Base-by-base conservation (phyloP, 352 stramenopile genomes). In the Phytophthora sp. region DNA sequence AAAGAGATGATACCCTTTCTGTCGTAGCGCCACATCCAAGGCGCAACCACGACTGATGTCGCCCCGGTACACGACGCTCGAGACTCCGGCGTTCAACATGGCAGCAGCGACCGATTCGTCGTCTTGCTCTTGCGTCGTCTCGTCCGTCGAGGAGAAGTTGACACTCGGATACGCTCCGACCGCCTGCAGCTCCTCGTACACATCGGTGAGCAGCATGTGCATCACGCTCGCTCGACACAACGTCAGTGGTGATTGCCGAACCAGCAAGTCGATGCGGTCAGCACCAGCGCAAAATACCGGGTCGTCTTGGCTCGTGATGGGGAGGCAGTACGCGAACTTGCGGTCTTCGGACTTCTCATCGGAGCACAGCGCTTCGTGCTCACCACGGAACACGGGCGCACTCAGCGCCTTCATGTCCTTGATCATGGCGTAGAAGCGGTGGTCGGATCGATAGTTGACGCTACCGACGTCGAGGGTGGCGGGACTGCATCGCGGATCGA, bases 1-100 rank as follows among this genome's bases (percentile, higher is more conserved):
- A 39, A 46, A 56, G 50, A 84, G 43, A 76, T 62, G 72, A 48
- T 87, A 84, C 11, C 77, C 77, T 41, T 76, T 79, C 15, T 26
- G 24, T 20, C 37, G 60, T 73, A 68, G 42, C 6, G 31, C 18
- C 53, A 26, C 42, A 44, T 54, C 32, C 8, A 69, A 37, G 18
- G 41, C 10, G 15, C 38, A 26, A 23, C 30, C 58, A 15, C 2
- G 15, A 13, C 9, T 37, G 12, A 64, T 56, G 3, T 20, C 20
- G 7, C 66, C 37, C 9, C 18, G 57, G 65, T 76, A 83, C 1
- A 50, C 59, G 9, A 87, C 55, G 34, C 77, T 77, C 11, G 58
- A 66, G 53, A 79, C 69, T 31, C 76, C 72, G 4, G 18, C 10
- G 1, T n/a, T n/a, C n/a, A 9, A 2, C 21, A 17, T 28, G 6